Percentiles rank a stretch among this genome's conserved stretches.
Evolutionary conservation across 2,329 filamentous ascomycete genomes (phyloP).

Genomic region (Ceratocystis colombiana): DNA sequence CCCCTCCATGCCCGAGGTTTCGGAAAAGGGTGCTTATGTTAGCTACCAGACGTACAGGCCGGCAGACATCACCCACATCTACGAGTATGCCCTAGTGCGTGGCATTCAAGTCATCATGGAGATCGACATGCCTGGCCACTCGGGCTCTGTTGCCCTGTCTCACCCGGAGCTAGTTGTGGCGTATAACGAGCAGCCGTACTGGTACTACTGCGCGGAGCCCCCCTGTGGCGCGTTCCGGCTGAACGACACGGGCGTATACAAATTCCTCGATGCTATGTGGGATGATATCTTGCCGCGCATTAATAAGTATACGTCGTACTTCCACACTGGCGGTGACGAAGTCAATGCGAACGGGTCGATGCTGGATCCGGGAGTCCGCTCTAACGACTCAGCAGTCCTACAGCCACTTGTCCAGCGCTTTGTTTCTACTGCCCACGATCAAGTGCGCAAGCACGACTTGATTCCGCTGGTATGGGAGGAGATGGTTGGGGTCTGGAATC

Average conservation of each 20-base stretch:
- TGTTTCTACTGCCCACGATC: conserved; percentile 57
- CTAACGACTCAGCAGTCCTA: conserved; percentile 54
- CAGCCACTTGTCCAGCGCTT: conserved; percentile 69
- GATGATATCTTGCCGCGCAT: conserved; percentile 67
- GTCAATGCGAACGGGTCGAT: conserved; percentile 66
- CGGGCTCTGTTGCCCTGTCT: conserved; percentile 53
- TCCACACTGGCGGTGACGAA: conserved; percentile 83
- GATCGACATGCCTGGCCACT: conserved; percentile 74
- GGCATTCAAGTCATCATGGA: conserved; percentile 65
- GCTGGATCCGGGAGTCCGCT: conserved; percentile 61
- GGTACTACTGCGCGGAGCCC: conserved; percentile 51
- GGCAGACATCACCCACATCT: conserved; percentile 53
- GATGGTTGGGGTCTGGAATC: conserved; percentile 67
- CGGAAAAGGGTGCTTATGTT: conserved; percentile 63
- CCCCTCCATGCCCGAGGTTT: conserved; percentile 60
- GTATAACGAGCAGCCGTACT: conserved; percentile 47
- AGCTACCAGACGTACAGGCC: conserved; percentile 57
- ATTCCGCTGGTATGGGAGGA: conserved; percentile 81
- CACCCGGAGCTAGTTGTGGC: conserved; percentile 64
- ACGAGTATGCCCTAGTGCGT: conserved; percentile 57
- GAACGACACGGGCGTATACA: conserved; percentile 58
- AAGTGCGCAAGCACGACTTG: conserved; percentile 53
- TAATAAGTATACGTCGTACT: conserved; percentile 58
- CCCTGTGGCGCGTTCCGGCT: conserved; percentile 64
- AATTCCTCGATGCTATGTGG: conserved; percentile 62